Evolutionary conservation across 495 filamentous ascomycete species (phyloP), one percentile per base, ranked within the genome.

Genomic region (Penicillium odoratum): DNA sequence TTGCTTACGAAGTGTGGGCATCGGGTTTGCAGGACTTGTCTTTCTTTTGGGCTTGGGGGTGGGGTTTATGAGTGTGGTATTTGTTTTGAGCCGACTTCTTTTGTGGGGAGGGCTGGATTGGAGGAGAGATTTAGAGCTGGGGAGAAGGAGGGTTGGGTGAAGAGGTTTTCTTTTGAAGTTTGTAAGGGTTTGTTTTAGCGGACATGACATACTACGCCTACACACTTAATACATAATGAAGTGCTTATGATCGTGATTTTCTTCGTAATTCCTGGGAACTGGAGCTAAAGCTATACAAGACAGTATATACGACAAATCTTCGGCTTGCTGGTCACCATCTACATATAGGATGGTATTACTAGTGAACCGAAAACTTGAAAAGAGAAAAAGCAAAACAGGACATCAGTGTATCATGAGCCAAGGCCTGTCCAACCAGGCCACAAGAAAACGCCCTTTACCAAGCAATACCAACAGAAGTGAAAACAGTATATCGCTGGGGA

Each of bases 21-120:
- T 47, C 55, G 65, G 15, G 62, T 69, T 31, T 69, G 67, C 30
- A 34, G 47, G 31, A 69, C 67, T 42, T 69, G 67, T 68, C 56
- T 69, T 34, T 26, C 21, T 3, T 69, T 61, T 57, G 64, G 53
- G 16, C 5, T 55, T 26, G 55, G 51, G 31, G 57, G 54, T 43
- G 64, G 54, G 1, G 53, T 51, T 4, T 68, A 68, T 58, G 61
- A 63, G 47, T 69, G 67, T 47, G 59, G 53, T 53, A 69, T 69
- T 47, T 69, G 67, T 47, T 63, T 65, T 63, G 33, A 5, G 49
- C 61, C 61, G 33, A 28, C 57, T 43, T 15, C 29, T 10, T 55
- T 69, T 53, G 55, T 69, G 49, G 55, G 11, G 25, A 44, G 55
- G 61, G 18, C 43, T 47, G 46, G 21, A 5, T 54, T 33, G 34